These are phyloP conservation scores for Leccinum subgranulosum DNA, from an alignment of 768 basidiomycete genomes.

Conservation along the genomic window DNA sequence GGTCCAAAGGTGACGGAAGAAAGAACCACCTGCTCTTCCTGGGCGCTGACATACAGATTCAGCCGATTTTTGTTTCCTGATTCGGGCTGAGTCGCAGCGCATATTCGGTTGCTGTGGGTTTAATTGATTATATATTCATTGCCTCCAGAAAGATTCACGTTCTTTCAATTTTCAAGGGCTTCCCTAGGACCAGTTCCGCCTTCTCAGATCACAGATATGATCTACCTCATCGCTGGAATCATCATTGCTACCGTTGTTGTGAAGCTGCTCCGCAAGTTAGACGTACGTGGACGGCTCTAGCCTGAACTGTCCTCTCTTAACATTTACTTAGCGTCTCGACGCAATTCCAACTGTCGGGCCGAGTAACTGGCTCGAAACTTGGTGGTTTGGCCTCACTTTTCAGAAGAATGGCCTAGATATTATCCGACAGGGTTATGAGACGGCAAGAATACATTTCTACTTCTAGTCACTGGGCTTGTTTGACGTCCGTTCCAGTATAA, in stretches of 20 bases:
- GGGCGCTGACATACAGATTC: too few species aligned
- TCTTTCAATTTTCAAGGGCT: not conserved
- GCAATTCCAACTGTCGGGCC: not conserved
- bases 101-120: not conserved
- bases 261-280: not conserved
- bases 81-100: too few species aligned
- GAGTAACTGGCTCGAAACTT: constrained; percentile 36
- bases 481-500: not conserved
- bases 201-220: not conserved
- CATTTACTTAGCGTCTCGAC: not conserved
- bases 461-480: not conserved
- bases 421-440: not conserved
- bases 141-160: not conserved
- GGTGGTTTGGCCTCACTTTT: not conserved
- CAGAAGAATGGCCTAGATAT: not conserved
- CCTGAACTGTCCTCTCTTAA: not conserved
- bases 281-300: not conserved
- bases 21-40: too few species aligned
- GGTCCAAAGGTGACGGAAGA: too few species aligned
- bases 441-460: not conserved
- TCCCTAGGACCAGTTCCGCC: not conserved
- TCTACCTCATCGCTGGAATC: not conserved
- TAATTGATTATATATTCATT: not conserved
- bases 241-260: not conserved
- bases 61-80: too few species aligned